Base-by-base conservation (phyloP, 2,329 filamentous ascomycete genomes). In the Aotearoamyces nothofagi region DNA sequence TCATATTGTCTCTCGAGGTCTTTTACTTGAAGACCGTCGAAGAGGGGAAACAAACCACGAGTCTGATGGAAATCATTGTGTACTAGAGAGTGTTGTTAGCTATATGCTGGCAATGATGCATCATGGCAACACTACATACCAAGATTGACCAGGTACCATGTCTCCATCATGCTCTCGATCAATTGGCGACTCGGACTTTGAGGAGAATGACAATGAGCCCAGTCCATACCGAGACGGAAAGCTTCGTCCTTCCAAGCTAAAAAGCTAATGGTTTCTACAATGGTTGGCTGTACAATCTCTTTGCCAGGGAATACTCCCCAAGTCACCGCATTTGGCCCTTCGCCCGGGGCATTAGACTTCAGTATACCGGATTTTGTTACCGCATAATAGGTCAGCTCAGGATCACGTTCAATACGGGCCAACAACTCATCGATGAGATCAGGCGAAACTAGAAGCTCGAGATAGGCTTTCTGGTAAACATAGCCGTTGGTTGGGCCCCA, bases 261-360 rank as follows among this genome's bases (percentile, higher is more conserved):
- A 67, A 98, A 98, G 52, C 82, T 92, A 51, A 98, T 78, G 11
- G 82, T 92, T 58, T 98, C 90, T 29, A 98, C 90, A 45, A 98
- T 94, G n/a, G 90, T 98, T 9, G 90, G 90, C 54, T 98, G 90
- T n/a, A 98, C 86, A 49, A 98, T 94, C 55, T 98, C 90, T 53
- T 96, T 92, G 33, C 90, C 90, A 0, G 90, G 87, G 60, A 96
- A 98, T 17, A 98, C 92, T 55, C 90, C 90, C 90, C 90, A 98
- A 2, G 90, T 98, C 27, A 98, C 81, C n/a, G 90, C 90, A 45
- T 98, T 98, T 20, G 90, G 90, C 5, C 83, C 81, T 42, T 92
- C 83, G 13, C 73, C 70, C 6, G 76, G 74, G 2, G 83, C 75
- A 47, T 98, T 96, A 15, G 83, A 90, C 52, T 74, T 75, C 32